Evolutionary conservation across 805 yeast genomes (phyloP).

Genomic region (Candida coquimbonensis): DNA sequence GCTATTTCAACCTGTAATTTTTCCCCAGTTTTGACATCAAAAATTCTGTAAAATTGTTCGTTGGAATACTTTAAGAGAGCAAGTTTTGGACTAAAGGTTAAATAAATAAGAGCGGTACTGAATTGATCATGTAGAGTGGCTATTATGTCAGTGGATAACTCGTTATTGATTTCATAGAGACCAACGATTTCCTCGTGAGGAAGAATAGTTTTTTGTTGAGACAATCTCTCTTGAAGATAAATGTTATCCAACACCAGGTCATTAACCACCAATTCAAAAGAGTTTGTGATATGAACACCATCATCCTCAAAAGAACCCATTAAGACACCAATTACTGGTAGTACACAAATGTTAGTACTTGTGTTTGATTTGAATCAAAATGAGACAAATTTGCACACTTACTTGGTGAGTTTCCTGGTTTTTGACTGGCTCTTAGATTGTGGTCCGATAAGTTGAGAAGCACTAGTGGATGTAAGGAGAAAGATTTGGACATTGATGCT

Average conservation of each 20-base stretch:
- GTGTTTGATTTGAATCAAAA: too few species aligned
- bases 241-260: not conserved
- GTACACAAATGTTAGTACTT: not conserved
- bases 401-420: not conserved
- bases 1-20: conserved; percentile 6
- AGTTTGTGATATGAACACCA: conserved; percentile 5
- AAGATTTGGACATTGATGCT: not conserved
- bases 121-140: not conserved
- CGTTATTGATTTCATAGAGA: conserved; percentile 5
- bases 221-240: conserved; percentile 6
- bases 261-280: conserved; percentile 8
- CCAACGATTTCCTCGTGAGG: conserved; percentile 10
- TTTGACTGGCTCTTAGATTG: conserved; percentile 4
- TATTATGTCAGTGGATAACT: not conserved
- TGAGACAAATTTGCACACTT: not conserved
- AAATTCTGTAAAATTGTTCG: conserved; percentile 4
- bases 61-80: conserved; percentile 6
- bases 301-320: conserved; percentile 1
- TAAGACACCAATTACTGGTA: conserved; percentile 2
- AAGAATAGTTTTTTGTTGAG: conserved; percentile 6
- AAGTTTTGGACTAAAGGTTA: conserved; percentile 4
- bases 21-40: conserved; percentile 1
- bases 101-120: not conserved
- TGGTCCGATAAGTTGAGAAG: conserved; percentile 10
- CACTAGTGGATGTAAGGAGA: conserved; percentile 7